Base-by-base conservation (phyloP, 2,329 filamentous ascomycete species). In the Phyllosticta citribraziliensis region DNA sequence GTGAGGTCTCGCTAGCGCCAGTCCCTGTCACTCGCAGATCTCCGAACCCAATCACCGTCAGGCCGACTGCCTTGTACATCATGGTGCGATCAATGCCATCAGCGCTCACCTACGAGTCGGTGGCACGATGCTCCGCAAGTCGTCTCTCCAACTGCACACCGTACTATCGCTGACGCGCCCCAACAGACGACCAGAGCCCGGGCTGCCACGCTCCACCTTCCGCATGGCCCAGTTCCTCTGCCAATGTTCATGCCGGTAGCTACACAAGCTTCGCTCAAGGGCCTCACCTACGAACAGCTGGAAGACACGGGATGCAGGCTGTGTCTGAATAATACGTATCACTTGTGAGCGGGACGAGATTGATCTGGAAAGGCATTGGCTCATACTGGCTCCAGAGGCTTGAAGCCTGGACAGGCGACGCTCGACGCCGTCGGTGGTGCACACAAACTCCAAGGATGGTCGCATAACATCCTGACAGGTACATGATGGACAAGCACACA, bases 221-320 rank as follows among this genome's bases (percentile, higher is more conserved):
- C 94, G 57, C 95, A 99, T 84, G 94, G 94, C 62, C 82, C 88
- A 1, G 58, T 60, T 40, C 58, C 55, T n/a, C 20, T 60, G 12
- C 94, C 95, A 8, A 86, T 97, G 62, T 99, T 99, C 75, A 99
- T 99, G 94, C 94, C 94, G 17, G 94, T 99, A 52, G 94, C 94
- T 30, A 99, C 94, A 0, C 94, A 99, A 75, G 94, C 90, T 0
- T 96, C 93, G 0, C 81, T 99, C 50, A 99, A 99, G 73, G 94
- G 94, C 52, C 70, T 99, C 61, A 97, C 94, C 0, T 91, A 93
- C 1, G 87, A 93, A 66, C 94, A 99, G 71, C 80, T 99, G 2
- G 92, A 94, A 68, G 87, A 90, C 59, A 95, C 92, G 0, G 86
- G 89, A 52, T 99, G 95, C 70, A 85, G 89, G 62, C 78, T 99